Evolutionary conservation across 768 basidiomycete genomes (phyloP).

Genomic region (Lanmaoa pseudosensibilis): DNA sequence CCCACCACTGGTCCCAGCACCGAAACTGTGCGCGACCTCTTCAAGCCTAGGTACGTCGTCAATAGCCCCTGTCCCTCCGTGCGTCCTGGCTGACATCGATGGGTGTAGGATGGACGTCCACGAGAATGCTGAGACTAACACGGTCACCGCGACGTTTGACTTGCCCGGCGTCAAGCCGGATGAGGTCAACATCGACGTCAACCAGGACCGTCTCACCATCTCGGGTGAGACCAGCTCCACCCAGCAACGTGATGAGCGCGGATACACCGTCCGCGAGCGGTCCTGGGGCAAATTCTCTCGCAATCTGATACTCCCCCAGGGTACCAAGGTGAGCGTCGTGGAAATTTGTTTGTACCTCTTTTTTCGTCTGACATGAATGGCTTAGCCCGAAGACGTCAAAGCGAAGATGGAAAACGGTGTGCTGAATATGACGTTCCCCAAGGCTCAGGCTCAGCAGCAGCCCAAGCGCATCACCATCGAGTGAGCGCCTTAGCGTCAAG

Average conservation of each 20-base stretch:
- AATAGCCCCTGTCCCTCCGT: neutral
- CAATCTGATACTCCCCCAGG: conserved; percentile 46
- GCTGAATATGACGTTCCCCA: conserved; percentile 55
- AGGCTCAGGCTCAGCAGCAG: conserved; percentile 39
- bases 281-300: conserved; percentile 50
- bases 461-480: conserved; percentile 44
- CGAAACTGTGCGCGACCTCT: conserved; percentile 15
- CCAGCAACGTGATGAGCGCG: conserved; percentile 35
- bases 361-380: neutral
- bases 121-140: conserved; percentile 46
- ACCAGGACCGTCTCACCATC: conserved; percentile 49
- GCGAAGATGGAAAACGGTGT: conserved; percentile 54
- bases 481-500: conserved; percentile 1
- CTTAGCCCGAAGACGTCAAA: conserved; percentile 34
- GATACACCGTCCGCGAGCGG: conserved; percentile 44
- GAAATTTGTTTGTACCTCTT: neutral
- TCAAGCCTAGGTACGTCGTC: conserved; percentile 34
- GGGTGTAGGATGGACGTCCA: conserved; percentile 55
- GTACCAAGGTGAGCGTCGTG: conserved; percentile 42
- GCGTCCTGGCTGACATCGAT: neutral
- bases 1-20: conserved; percentile 4
- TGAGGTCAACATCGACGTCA: conserved; percentile 51
- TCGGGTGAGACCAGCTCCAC: conserved; percentile 46
- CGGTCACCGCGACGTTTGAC: conserved; percentile 57
- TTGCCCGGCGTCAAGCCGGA: conserved; percentile 55